phyloP scores from a whole-genome alignment of 2,329 filamentous ascomycete species.

The Aspergillus niger region DNA sequence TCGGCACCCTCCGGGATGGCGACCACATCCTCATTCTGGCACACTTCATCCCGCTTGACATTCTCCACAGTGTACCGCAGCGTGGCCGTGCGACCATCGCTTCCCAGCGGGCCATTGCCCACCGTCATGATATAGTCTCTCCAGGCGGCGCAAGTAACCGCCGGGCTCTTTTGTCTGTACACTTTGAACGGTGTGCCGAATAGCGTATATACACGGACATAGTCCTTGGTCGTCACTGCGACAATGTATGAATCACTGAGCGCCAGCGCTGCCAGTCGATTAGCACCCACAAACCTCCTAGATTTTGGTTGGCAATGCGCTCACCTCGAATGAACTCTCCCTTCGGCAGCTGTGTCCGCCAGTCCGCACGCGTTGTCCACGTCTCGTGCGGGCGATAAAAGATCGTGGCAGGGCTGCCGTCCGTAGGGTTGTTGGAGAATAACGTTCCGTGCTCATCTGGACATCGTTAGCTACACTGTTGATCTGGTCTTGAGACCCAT shows the following conservation, averaged over 20 bases:
- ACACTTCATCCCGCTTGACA: conserved; percentile 88
- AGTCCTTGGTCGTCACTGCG: conserved; percentile 81
- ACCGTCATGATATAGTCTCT: conserved; percentile 95
- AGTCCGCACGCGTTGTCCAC: conserved; percentile 89
- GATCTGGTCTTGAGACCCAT: background rate
- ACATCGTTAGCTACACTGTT: conserved; percentile 24
- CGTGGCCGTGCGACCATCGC: conserved; percentile 70
- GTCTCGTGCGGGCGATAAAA: conserved; percentile 97
- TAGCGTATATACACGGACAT: conserved; percentile 88
- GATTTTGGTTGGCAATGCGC: background rate
- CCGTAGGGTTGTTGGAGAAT: conserved; percentile 75
- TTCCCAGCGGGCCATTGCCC: conserved; percentile 83
- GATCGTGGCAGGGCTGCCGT: conserved; percentile 72
- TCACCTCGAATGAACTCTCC: conserved; percentile 74
- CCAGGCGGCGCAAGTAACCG: conserved; percentile 92
- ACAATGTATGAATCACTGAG: conserved; percentile 89
- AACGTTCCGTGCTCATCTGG: conserved; percentile 75
- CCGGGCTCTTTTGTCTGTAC: conserved; percentile 89
- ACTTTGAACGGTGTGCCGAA: conserved; percentile 88
- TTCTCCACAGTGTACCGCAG: conserved; percentile 93
- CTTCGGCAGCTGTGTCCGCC: conserved; percentile 81
- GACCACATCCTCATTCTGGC: conserved; percentile 89
- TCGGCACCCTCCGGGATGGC: conserved; percentile 74
- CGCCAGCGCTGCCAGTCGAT: conserved; percentile 66
- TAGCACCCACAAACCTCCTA: background rate